phyloP scores from a whole-genome alignment of 164 flowering plant genomes.

The Aristolochia californica region DNA sequence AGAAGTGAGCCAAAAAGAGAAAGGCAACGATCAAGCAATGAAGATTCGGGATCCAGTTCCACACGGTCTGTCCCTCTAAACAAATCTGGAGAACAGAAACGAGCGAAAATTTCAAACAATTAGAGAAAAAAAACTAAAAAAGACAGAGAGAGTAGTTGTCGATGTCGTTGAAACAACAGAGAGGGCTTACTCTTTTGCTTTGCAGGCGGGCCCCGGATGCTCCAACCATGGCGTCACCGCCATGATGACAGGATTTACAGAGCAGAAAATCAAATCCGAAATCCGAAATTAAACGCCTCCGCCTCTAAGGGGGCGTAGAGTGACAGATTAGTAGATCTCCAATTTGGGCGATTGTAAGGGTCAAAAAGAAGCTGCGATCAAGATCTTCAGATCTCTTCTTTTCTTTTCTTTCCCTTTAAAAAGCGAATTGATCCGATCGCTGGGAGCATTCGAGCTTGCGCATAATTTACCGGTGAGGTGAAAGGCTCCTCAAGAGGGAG shows the following conservation, averaged over 20 bases:
- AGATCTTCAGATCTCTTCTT: background rate
- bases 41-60: slow-evolving; percentile 10
- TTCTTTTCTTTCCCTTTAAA: background rate
- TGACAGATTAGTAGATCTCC: background rate
- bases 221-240: background rate
- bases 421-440: background rate
- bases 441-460: background rate
- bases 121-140: background rate
- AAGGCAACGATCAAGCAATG: slow-evolving; percentile 18
- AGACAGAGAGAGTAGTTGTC: background rate
- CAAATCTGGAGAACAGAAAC: too few relatives aligned
- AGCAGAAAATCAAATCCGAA: background rate
- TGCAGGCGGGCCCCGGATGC: slow-evolving; percentile 1
- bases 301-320: background rate
- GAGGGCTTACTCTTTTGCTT: background rate
- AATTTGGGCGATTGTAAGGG: background rate
- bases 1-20: slow-evolving; percentile 1
- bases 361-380: slow-evolving; percentile 6
- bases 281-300: background rate
- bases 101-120: too few relatives aligned
- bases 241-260: background rate
- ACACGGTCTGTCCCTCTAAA: slow-evolving; percentile 4
- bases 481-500: background rate
- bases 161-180: too few relatives aligned
- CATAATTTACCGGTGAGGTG: too few relatives aligned